phyloP scores from a whole-genome alignment of 805 yeast species.

The Yarrowia hollandica region DNA sequence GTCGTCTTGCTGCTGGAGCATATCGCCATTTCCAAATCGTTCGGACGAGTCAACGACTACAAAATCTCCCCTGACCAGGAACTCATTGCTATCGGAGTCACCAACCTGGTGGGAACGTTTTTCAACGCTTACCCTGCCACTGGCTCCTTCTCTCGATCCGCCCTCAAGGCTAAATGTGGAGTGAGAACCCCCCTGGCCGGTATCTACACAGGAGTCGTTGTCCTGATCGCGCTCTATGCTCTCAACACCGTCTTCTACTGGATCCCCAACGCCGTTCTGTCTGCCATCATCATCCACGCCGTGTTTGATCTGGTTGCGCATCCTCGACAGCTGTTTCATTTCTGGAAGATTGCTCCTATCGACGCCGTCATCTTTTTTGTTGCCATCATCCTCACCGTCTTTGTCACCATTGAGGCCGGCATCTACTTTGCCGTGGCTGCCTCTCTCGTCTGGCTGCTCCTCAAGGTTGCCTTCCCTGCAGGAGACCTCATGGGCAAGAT shows the following conservation, averaged over 20 bases:
- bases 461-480: constrained; percentile 74
- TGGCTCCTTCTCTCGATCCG: constrained; percentile 93
- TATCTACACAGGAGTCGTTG: constrained; percentile 85
- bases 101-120: constrained; percentile 86
- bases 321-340: constrained; percentile 48
- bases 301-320: constrained; percentile 81
- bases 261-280: constrained; percentile 85
- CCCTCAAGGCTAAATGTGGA: constrained; percentile 91
- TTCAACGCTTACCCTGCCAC: constrained; percentile 95
- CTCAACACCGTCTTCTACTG: constrained; percentile 81
- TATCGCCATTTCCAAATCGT: constrained; percentile 89
- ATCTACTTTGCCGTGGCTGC: constrained; percentile 89
- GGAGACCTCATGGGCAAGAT: constrained; percentile 83
- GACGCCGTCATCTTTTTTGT: constrained; percentile 72
- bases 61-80: constrained; percentile 92
- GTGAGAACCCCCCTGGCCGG: constrained; percentile 94
- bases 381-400: constrained; percentile 73
- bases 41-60: constrained; percentile 89
- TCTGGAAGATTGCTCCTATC: constrained; percentile 71
- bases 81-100: constrained; percentile 87
- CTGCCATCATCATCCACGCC: constrained; percentile 90
- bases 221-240: constrained; percentile 79
- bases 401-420: constrained; percentile 80
- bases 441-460: constrained; percentile 69
- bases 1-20: constrained; percentile 85